Evolutionary conservation across 495 filamentous ascomycete genomes (phyloP), one percentile per base, ranked within the genome.

Genomic region (Penicillium odoratum): DNA sequence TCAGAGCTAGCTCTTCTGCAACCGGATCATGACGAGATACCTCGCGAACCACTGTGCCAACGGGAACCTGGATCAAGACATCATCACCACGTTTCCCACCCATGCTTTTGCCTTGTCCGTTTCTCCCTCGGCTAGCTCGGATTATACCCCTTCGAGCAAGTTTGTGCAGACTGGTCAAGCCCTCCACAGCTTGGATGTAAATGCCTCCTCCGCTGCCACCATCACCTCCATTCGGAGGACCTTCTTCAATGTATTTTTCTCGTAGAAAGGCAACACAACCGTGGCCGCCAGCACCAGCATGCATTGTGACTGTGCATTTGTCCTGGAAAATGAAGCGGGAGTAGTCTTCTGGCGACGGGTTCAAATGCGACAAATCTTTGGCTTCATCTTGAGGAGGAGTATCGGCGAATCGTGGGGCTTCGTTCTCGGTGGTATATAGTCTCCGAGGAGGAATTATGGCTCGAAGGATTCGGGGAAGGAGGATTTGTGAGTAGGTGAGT

Each of bases 141-240:
- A 97, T 71, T 26, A 88, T 74, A 3, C 90, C 85, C 56, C 88
- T 79, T 16, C 93, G 83, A 9, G 89, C 88, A 13, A 98, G 81
- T 72, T 97, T 98, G 72, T 98, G 92, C 52, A 98, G 74, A 57
- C 90, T 94, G 1, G 90, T 97, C 68, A 97, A 86, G 55, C 91
- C 91, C 43, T 87, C 86, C 8, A 96, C 85, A 4, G 94, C 93
- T 71, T 97, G 95, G 53, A 98, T 94, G 75, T 94, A 98, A 58
- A 98, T 77, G 64, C 87, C 93, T 18, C 94, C 94, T 46, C 94
- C 94, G 51, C 82, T 88, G 13, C 94, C 94, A 30, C 94, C 94
- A 70, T 98, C 91, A 48, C 94, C 94, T 48, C 94, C 95, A 71
- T 98, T 97, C n/a, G 94, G 80, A n/a, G 93, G 93, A 0, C 94